A percentile compares a stretch with the other conserved stretches of the same genome.
These are phyloP conservation scores for Dalbergia oliveri DNA, from an alignment of 306 rosid genomes.

Conservation along the genomic window DNA sequence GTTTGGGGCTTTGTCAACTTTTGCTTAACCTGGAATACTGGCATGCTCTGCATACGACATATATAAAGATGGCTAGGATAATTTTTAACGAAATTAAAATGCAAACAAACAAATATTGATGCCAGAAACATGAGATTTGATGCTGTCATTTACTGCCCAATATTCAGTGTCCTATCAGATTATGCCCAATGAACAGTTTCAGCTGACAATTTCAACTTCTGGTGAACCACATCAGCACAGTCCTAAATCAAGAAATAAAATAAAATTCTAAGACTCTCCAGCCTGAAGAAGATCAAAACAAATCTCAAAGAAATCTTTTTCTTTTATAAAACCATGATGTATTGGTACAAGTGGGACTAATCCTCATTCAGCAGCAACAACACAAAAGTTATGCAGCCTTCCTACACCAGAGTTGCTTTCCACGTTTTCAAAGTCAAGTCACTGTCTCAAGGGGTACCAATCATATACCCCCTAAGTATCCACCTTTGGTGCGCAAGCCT, in stretches of 20 bases:
- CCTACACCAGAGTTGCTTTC: not conserved
- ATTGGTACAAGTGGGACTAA: not conserved
- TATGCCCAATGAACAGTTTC: too few relatives aligned
- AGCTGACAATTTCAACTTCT: not conserved
- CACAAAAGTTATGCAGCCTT: too few relatives aligned
- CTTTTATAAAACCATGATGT: too few relatives aligned
- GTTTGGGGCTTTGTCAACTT: not conserved
- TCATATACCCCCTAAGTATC: not conserved
- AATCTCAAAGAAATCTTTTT: constrained; percentile 13
- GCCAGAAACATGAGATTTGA: not conserved
- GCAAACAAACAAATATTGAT: not conserved
- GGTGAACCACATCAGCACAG: not conserved
- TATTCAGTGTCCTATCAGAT: too few relatives aligned
- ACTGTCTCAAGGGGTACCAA: not conserved
- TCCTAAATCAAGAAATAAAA: constrained; percentile 4
- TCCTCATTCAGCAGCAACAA: too few relatives aligned
- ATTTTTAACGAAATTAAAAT: too few relatives aligned
- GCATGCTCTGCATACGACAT: not conserved
- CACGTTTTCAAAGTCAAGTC: not conserved
- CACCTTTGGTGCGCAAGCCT: not conserved
- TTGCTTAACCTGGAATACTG: not conserved
- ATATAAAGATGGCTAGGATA: not conserved
- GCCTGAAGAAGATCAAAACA: not conserved
- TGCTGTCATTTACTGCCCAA: not conserved
- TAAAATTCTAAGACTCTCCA: constrained; percentile 3